Base-by-base conservation (phyloP, 345 rosid species). In the Leavenworthia alabamica region DNA sequence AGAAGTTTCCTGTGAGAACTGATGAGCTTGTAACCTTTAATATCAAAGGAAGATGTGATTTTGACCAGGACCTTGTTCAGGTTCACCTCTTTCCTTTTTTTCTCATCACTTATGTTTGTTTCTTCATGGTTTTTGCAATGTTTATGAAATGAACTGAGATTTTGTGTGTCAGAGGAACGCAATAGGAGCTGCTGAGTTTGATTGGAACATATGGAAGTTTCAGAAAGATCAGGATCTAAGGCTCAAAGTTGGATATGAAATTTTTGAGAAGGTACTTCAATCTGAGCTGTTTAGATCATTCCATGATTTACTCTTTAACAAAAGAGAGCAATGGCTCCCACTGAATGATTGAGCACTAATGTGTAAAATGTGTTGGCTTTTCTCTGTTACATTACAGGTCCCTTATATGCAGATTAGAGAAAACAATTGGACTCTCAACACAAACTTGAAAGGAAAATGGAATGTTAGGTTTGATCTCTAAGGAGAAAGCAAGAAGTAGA, bases 351-450 rank as follows among this genome's bases (percentile, higher is more conserved):
- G 22, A 52, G 35, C 39, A 22, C 58, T 22, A n/a, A n/a, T n/a
- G n/a, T n/a, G n/a, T n/a, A n/a, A n/a, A n/a, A 63, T 23, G 20
- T 45, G 33, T 56, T 42, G 29, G n/a, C 16, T 43, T 22, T 2
- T 23, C 56, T 33, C 51, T n/a, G 33, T 47, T 45, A 8, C 88
- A 91, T 47, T 45, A 8, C 88, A 91, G 96, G 76, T 83, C 41
- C 87, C 95, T 3, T 88, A 92, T 73, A 14, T 88, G 75, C 98
- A 88, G 78, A 73, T 91, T 20, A 80, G 84, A 75, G 98, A 91
- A 68, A 91, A 86, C 62, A 91, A 86, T 62, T 91, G 90, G 96
- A 83, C 92, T 16, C 45, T 91, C 56, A 84, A 83, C 60, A 89
- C 81, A 3, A 90, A 88, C 69, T 48, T 70, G 67, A 82, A 86